Base-by-base conservation (phyloP, 2,329 filamentous ascomycete species). In the Pseudonectria buxi region DNA sequence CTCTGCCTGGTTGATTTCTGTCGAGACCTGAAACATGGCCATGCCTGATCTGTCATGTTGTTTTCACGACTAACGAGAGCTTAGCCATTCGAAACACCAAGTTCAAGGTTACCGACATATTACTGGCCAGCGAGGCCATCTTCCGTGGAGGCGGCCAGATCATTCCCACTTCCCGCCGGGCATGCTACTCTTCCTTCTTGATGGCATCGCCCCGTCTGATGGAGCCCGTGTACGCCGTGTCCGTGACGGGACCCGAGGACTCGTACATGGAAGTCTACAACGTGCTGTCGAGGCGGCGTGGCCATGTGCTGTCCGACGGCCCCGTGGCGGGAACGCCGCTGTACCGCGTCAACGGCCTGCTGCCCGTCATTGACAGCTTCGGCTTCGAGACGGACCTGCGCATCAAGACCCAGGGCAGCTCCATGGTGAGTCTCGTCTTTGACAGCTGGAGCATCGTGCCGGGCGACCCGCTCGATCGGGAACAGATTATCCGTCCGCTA, bases 301-400 rank as follows among this genome's bases (percentile, higher is more conserved):
- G 92, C 1, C 92, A 98, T 62, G 90, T 98, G 18, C 71, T 98
- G 16, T 82, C 85, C n/a, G 92, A 98, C 57, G 87, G 86, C 0
- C 89, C 89, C 11, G 86, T 98, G 41, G 88, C 90, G 0, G 92
- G 92, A 15, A 96, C 92, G 9, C 92, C 90, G 4, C 74, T 98
- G 10, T 96, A 95, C 64, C 83, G 85, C 14, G 89, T 95, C 35
- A 85, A 82, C 52, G 92, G 92, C 4, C 71, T 96, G 32, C 80
- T 98, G 37, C 92, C 92, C 9, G 92, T 96, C 40, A 95, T 98
- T 56, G 92, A 98, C 67, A 88, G 82, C 22, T 98, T 98, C 55
- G 92, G 92, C 14, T 96, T 98, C 62, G 92, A 98, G 69, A 96
- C 92, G 11, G 92, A 98, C 66, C 72, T 98, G 39, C 76, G 92